Evolutionary conservation across 495 filamentous ascomycete species (phyloP).

Genomic region (Aspergillus baeticus): DNA sequence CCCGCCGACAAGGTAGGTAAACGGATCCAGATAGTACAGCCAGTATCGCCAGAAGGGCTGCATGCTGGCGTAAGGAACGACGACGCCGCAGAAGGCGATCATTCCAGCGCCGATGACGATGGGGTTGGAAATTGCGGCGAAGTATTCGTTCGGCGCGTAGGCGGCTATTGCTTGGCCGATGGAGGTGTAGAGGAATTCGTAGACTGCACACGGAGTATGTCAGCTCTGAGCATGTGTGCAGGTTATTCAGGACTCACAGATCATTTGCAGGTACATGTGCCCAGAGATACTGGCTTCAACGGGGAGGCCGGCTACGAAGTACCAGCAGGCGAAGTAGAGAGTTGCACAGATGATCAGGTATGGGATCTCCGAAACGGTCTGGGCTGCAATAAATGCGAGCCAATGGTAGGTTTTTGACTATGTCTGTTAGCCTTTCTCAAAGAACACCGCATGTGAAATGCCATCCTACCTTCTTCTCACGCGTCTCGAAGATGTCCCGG

Average conservation of each 20-base stretch:
- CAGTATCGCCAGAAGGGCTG: constrained; percentile 60
- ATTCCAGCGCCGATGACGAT: constrained; percentile 50
- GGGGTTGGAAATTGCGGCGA: constrained; percentile 53
- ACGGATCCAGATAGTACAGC: constrained; percentile 57
- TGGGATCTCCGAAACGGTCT: constrained; percentile 58
- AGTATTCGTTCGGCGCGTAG: constrained; percentile 54
- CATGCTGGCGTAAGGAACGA: constrained; percentile 51
- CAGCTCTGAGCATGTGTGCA: background rate
- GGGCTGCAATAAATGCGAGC: constrained; percentile 43
- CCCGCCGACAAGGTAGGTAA: constrained; percentile 53
- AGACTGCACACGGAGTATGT: constrained; percentile 33
- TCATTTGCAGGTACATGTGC: constrained; percentile 47
- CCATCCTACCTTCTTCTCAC: constrained; percentile 61
- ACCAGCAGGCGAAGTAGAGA: constrained; percentile 59
- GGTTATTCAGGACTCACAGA: constrained; percentile 34
- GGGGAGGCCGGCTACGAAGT: constrained; percentile 56
- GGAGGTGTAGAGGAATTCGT: constrained; percentile 45
- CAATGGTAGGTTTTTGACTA: constrained; percentile 59
- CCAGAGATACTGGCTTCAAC: constrained; percentile 40
- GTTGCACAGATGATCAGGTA: constrained; percentile 57
- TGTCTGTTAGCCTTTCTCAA: constrained; percentile 56
- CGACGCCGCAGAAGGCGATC: constrained; percentile 55
- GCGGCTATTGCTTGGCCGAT: constrained; percentile 50
- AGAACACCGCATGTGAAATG: constrained; percentile 45
- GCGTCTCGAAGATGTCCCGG: constrained; percentile 69